These are phyloP conservation scores for Pyracantha coccinea DNA, from an alignment of 331 rosid genomes.

Conservation along the genomic window DNA sequence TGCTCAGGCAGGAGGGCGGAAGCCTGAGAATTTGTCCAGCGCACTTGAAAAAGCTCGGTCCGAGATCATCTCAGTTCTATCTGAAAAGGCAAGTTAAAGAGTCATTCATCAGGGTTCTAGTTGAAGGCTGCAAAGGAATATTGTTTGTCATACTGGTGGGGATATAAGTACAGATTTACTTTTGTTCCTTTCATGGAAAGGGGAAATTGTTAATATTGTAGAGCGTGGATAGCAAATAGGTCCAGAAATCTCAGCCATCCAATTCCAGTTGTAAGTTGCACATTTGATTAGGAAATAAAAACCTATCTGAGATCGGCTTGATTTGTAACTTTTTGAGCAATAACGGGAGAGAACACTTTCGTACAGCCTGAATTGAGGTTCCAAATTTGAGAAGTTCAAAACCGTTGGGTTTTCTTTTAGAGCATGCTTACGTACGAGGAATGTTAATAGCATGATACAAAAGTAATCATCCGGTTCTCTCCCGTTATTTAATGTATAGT, in stretches of 20 bases:
- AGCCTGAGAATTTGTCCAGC: slow-evolving; percentile 66
- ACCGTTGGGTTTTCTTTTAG: background rate
- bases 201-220: background rate
- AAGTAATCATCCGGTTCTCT: background rate
- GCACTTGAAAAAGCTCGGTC: slow-evolving; percentile 69
- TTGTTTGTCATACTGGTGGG: background rate
- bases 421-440: background rate
- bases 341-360: too few relatives aligned
- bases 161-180: too few relatives aligned
- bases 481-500: too few relatives aligned
- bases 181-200: too few relatives aligned
- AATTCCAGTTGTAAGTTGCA: background rate
- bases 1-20: slow-evolving; percentile 94
- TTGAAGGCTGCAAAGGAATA: background rate
- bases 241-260: background rate
- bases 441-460: background rate
- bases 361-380: too few relatives aligned
- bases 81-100: slow-evolving; percentile 48
- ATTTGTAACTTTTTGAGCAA: too few relatives aligned
- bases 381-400: background rate
- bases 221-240: background rate
- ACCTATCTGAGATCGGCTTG: background rate
- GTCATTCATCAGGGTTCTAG: background rate
- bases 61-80: slow-evolving; percentile 47
- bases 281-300: background rate